These are phyloP conservation scores for Nicotiana rustica DNA, from an alignment of 305 asterid species.

Conservation along the genomic window DNA sequence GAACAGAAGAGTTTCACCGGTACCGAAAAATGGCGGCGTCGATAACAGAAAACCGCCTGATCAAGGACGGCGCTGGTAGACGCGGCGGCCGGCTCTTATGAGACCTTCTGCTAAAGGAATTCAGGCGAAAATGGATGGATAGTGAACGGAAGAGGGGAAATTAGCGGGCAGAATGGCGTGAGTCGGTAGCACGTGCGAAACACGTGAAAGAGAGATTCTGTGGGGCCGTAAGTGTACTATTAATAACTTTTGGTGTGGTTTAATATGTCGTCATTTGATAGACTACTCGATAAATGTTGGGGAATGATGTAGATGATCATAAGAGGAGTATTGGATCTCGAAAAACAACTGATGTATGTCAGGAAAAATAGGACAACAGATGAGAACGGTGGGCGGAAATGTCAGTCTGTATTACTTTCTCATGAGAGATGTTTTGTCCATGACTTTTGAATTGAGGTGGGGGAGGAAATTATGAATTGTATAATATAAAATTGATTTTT, in stretches of 20 bases:
- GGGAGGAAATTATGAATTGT: neutral
- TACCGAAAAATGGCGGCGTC: neutral
- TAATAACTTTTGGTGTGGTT: conserved; percentile 48
- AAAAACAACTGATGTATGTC: conserved; percentile 24
- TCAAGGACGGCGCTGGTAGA: neutral
- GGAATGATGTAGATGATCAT: conserved; percentile 45
- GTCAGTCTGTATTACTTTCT: conserved; percentile 31
- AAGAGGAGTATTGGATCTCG: conserved; percentile 53
- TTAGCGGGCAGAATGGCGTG: neutral
- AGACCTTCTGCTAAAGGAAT: neutral
- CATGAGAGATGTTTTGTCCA: conserved; percentile 20
- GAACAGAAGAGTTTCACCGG: conserved; percentile 7
- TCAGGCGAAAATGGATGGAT: conserved; percentile 33
- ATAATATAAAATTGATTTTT: conserved; percentile 9
- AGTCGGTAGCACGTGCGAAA: conserved; percentile 51
- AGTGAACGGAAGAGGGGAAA: neutral
- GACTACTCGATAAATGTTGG: neutral
- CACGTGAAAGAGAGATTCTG: conserved; percentile 41
- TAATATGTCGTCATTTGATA: neutral
- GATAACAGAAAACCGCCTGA: neutral
- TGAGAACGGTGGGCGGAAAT: conserved; percentile 42
- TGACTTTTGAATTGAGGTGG: conserved; percentile 1
- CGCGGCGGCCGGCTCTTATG: neutral
- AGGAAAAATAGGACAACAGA: conserved; percentile 26
- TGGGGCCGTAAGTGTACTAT: conserved; percentile 38